Conservation (phyloP, 2,329 filamentous ascomycete species). For the Ascochyta lentis region DNA sequence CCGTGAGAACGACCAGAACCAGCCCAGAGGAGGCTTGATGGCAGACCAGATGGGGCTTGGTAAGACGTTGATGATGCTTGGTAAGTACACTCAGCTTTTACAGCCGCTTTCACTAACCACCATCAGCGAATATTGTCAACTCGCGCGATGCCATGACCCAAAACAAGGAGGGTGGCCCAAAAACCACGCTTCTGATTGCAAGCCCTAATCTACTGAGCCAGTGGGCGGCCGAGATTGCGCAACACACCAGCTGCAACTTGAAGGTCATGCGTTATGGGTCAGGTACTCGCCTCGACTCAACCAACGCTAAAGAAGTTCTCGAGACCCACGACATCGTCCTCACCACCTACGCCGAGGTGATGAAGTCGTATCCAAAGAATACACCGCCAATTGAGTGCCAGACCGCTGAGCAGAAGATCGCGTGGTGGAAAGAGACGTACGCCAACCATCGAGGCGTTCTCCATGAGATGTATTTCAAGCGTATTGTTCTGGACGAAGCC, state of each 20-base stretch:
- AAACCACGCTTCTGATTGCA: constrained; percentile 54
- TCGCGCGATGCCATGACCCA: constrained; percentile 30
- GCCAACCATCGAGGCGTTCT: constrained; percentile 42
- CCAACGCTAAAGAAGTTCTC: constrained; percentile 18
- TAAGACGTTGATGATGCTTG: constrained; percentile 50
- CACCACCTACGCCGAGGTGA: constrained; percentile 54
- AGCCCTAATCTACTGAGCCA: constrained; percentile 50
- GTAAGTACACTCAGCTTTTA: constrained; percentile 12
- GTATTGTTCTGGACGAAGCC: constrained; percentile 65
- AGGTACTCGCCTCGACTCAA: constrained; percentile 35
- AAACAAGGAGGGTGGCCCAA: constrained; percentile 10
- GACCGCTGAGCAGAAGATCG: constrained; percentile 49
- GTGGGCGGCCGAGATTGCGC: constrained; percentile 47
- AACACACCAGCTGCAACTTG: constrained; percentile 30
- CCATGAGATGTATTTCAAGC: constrained; percentile 48
- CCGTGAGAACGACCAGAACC: constrained; percentile 52
- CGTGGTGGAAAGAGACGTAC: constrained; percentile 46
- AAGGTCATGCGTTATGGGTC: constrained; percentile 37
- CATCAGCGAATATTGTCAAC: constrained; percentile 54
- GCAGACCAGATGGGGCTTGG: constrained; percentile 54
- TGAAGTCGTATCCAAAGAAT: constrained; percentile 52
- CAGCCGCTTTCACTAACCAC: constrained; percentile 9
- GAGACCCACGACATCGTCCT: constrained; percentile 44
- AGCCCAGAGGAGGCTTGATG: constrained; percentile 52
- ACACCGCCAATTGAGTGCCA: constrained; percentile 46